phyloP scores from a whole-genome alignment of 495 filamentous ascomycete genomes.

The Trichoderma virens region DNA sequence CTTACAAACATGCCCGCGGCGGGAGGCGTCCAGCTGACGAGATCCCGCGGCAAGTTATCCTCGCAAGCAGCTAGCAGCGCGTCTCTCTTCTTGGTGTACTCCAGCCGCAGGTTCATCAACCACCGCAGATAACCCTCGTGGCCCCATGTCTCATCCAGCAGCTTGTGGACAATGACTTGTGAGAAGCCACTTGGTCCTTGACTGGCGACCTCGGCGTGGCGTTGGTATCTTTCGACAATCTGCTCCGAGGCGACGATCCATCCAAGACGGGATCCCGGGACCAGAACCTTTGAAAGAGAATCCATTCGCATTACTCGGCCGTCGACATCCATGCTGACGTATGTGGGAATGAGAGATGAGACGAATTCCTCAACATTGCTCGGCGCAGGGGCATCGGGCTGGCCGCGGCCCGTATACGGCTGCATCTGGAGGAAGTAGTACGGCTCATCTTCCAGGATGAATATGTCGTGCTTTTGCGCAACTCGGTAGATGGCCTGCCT shows the following conservation, averaged over 20 bases:
- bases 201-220: slow-evolving; percentile 67
- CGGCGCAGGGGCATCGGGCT: slow-evolving; percentile 26
- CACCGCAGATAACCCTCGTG: slow-evolving; percentile 87
- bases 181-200: slow-evolving; percentile 80
- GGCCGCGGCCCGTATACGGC: slow-evolving; percentile 53
- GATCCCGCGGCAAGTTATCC: slow-evolving; percentile 61
- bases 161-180: slow-evolving; percentile 76
- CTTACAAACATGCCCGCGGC: slow-evolving; percentile 95
- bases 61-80: slow-evolving; percentile 78
- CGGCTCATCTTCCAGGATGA: slow-evolving; percentile 93
- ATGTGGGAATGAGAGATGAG: slow-evolving; percentile 45
- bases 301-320: slow-evolving; percentile 66
- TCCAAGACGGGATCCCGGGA: slow-evolving; percentile 66
- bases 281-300: slow-evolving; percentile 75
- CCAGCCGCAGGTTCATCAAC: slow-evolving; percentile 74
- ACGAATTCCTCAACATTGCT: slow-evolving; percentile 40
- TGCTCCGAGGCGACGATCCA: slow-evolving; percentile 80
- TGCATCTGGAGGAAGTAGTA: slow-evolving; percentile 97
- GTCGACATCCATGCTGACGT: slow-evolving; percentile 58
- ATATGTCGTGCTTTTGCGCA: slow-evolving; percentile 72
- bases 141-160: slow-evolving; percentile 91
- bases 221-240: slow-evolving; percentile 69
- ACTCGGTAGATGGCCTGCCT: slow-evolving; percentile 66
- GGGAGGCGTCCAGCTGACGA: slow-evolving; percentile 78
- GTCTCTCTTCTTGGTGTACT: slow-evolving; percentile 75